A percentile compares a stretch with the other conserved stretches of the same genome.
phyloP scores from a whole-genome alignment of 192 early-diverging fungal genomes.

The Chytriomyces sp. region DNA sequence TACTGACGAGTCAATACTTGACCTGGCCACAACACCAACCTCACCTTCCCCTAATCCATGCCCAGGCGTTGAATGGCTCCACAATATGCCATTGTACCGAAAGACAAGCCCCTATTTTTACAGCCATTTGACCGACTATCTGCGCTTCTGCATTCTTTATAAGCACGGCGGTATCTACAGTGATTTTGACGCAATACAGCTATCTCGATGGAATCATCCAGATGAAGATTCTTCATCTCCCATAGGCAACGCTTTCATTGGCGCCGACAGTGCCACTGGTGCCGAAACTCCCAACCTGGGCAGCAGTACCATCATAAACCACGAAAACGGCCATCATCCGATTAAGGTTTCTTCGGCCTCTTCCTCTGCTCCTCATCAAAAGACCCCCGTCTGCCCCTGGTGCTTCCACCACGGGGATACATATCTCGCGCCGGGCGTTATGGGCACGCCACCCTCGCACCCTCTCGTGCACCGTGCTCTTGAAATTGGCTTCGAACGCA shows the following conservation, averaged over 20 bases:
- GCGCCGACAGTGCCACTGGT: not conserved
- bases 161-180: slow-evolving; percentile 33
- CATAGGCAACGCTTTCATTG: not conserved
- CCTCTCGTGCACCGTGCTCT: slow-evolving; percentile 19
- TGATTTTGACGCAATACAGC: slow-evolving; percentile 40
- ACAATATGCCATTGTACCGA: not conserved
- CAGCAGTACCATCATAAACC: no score
- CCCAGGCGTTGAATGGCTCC: slow-evolving; percentile 19
- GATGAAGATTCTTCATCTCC: not conserved
- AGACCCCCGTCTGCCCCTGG: slow-evolving; percentile 17
- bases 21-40: slow-evolving; percentile 4
- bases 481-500: slow-evolving; percentile 32
- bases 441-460: slow-evolving; percentile 27
- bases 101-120: slow-evolving; percentile 33
- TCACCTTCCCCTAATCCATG: slow-evolving; percentile 8
- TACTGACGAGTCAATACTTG: slow-evolving; percentile 13
- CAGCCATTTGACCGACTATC: slow-evolving; percentile 39
- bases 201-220: not conserved
- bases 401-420: slow-evolving; percentile 29
- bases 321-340: no score
- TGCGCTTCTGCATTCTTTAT: slow-evolving; percentile 39
- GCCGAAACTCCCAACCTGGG: not conserved
- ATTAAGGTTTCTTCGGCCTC: not conserved
- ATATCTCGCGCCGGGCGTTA: slow-evolving; percentile 40
- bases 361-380: not conserved